Conservation (phyloP, 345 rosid species). For the Nasturtium officinale region DNA sequence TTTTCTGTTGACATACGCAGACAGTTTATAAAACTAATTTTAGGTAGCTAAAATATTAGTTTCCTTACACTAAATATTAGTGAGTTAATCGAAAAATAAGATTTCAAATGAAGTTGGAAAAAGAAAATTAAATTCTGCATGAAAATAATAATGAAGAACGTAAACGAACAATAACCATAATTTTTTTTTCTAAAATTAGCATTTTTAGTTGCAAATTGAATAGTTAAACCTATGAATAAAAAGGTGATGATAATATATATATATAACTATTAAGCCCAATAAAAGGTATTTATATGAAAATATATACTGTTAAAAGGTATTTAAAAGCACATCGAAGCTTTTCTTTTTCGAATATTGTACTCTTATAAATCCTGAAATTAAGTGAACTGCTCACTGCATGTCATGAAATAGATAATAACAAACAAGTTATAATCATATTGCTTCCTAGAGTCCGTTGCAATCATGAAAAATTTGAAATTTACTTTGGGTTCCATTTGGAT, state of each 20-base stretch:
- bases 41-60: slow-evolving; percentile 12
- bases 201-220: not conserved
- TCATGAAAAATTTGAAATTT: slow-evolving; percentile 10
- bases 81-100: not conserved
- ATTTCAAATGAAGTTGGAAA: not conserved
- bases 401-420: slow-evolving; percentile 21
- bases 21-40: not conserved
- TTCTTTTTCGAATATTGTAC: not conserved
- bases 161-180: not conserved
- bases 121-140: not conserved
- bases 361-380: not conserved
- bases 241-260: not conserved
- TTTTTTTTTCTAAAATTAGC: not conserved
- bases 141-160: not conserved
- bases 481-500: slow-evolving; percentile 10
- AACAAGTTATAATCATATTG: slow-evolving; percentile 33
- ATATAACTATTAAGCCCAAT: not conserved
- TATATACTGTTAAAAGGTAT: not conserved
- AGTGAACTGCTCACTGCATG: slow-evolving; percentile 17
- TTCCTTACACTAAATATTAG: not conserved
- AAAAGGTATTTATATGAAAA: not conserved
- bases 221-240: not conserved
- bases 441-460: slow-evolving; percentile 16
- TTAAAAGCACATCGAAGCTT: not conserved
- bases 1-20: not conserved